Base-by-base conservation (phyloP, 257 asterid genomes). In the Solanum megistacrolobum region DNA sequence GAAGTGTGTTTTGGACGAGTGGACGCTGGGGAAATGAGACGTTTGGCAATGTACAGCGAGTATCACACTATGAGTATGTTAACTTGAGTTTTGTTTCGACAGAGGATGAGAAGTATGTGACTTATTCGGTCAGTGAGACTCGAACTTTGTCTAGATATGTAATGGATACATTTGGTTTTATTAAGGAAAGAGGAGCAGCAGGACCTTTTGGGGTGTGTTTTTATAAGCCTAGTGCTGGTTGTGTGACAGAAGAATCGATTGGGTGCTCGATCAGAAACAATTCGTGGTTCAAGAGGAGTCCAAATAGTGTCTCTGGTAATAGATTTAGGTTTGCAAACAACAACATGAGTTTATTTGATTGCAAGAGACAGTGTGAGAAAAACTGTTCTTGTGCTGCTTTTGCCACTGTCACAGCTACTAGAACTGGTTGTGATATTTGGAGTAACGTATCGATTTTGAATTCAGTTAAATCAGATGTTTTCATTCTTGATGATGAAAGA, bases 151-250 rank as follows among this genome's bases (percentile, higher is more conserved):
- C 85, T 81, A 81, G 68, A 81, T 81, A 46, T 46, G 60, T 8
- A 9, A 81, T 81, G 21, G 85, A 81, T 16, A 4, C 38, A 27
- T 81, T 81, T 46, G 85, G 85, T 43, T 81, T 81, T 27, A 46
- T 81, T 21, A 81, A 81, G 27, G 85, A 81, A 81, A 81, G 85
- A 81, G 85, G 85, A 18, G 85, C 85, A 81, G 18, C 85, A 81
- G 41, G 85, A 29, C 68, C 85, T 43, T 81, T 81, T 46, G 85
- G 68, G 11, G 85, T 81, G 68, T 81, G 85, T 29, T 27, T 81
- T 46, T 46, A 81, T 18, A 81, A 46, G 85, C 85, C 85, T 81
- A 46, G 85, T 81, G 6, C 68, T 27, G 85, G 85, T 81, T 81
- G 85, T 81, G 85, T 81, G 85, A 29, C 68, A 81, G 11, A 12